Evolutionary conservation across 257 asterid species (phyloP), one percentile per base, ranked within the genome.

Genomic region (Leonotis leonurus): DNA sequence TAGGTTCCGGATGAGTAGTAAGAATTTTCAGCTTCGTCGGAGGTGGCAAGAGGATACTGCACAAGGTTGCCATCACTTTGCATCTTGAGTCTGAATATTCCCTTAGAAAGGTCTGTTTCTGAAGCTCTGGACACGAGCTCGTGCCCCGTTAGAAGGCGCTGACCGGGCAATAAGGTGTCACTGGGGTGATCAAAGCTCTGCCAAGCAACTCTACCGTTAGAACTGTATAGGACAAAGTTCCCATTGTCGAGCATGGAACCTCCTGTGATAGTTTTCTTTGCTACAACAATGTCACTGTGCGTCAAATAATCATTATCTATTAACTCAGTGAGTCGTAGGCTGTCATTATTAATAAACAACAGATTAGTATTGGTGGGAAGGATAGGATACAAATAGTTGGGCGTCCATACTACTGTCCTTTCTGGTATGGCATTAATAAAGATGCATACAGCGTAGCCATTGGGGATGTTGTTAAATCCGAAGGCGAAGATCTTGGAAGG

Each of bases 381-480:
- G 22, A 29, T 24, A 45, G 81, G 77, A 11, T 46, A n/a, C n/a
- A n/a, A n/a, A n/a, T 36, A 36, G 62, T 75, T 72, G 13, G 75
- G 75, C 0, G 73, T 72, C 81, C 84, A 75, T 27, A 75, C 77
- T 0, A 67, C 65, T 0, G 73, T 3, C 9, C n/a, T 18, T 74
- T 7, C 6, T 26, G 4, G 26, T 50, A 1, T 49, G 39, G n/a
- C 56, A 35, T 8, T 2, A 20, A 25, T 3, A 2, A 6, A 53
- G 40, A 29, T 16, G 40, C 40, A 29, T 24, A 53, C 8, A 8
- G 60, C 25, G 8, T 2, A 53, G 60, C 60, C 40, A 16, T 16
- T n/a, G 2, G 40, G 40, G 1, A 24, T 53, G 36, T 1, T 25
- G 43, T 54, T 14, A 43, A 54, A 54, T 3, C 60, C 60, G 8